Evolutionary conservation across 208 protist genomes (phyloP).

Genomic region (Baffinella frigidus): DNA sequence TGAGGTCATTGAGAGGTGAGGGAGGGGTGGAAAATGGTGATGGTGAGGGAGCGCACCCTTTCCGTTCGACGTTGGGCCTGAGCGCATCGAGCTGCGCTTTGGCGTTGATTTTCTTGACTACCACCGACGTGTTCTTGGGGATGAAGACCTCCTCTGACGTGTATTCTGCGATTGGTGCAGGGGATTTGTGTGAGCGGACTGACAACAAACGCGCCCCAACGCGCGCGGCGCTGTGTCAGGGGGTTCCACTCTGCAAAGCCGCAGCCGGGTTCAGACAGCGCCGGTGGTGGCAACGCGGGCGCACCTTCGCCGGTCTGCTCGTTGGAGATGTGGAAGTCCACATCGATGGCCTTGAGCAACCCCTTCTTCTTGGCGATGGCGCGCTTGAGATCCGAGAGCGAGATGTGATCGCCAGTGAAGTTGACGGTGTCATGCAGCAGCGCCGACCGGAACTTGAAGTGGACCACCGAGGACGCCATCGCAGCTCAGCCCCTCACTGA

Average conservation of each 20-base stretch:
- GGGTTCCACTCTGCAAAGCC: no score
- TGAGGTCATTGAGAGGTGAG: no score
- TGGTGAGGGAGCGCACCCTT: no score
- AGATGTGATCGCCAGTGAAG: constrained; percentile 13
- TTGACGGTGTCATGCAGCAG: not conserved
- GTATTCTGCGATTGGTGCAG: constrained; percentile 31
- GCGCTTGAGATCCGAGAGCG: not conserved
- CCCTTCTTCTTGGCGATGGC: constrained; percentile 41
- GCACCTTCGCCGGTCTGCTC: constrained; percentile 7
- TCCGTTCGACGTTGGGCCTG: no score
- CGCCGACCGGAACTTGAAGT: constrained; percentile 40
- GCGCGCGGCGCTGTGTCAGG: no score
- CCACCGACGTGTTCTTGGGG: constrained; percentile 41
- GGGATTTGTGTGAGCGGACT: no score
- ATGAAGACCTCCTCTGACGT: not conserved
- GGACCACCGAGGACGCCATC: constrained; percentile 6
- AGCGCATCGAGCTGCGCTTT: not conserved
- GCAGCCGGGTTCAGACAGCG: no score
- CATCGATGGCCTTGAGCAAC: constrained; percentile 18
- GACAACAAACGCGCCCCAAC: no score
- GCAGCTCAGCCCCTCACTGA: no score
- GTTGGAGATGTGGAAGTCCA: constrained; percentile 45
- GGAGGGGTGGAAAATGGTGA: no score
- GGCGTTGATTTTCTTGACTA: constrained; percentile 2
- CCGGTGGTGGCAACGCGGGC: not conserved